Conservation (phyloP, 1,284 basidiomycete genomes). For the Puccinia coronata region DNA sequence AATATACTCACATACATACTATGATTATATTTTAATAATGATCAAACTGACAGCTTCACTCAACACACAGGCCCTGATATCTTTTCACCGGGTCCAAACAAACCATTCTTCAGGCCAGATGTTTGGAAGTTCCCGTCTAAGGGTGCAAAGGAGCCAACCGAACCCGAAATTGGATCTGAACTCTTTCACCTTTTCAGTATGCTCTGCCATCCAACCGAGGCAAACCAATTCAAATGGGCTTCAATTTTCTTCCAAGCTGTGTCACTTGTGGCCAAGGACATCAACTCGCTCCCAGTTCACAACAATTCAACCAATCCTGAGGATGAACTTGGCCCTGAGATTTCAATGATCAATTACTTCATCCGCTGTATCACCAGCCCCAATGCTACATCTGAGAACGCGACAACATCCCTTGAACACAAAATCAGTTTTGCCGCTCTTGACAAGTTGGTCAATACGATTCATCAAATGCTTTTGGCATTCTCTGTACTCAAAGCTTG, state of each 20-base stretch:
- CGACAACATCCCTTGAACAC: too few relatives aligned
- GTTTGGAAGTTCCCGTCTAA: background rate
- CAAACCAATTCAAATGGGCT: background rate
- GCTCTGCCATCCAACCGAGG: background rate
- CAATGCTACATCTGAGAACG: background rate
- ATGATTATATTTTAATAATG: background rate
- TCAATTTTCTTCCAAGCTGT: background rate
- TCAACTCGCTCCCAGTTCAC: background rate
- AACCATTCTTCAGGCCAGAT: constrained; percentile 7
- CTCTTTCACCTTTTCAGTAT: background rate
- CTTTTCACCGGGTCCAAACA: background rate
- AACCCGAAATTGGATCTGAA: background rate
- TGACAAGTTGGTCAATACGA: background rate
- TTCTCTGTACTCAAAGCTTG: constrained; percentile 12
- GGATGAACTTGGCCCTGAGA: background rate
- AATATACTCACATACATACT: background rate
- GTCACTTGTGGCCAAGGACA: background rate
- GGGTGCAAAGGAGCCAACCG: background rate
- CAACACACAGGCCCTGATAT: background rate
- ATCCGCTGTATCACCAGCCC: background rate
- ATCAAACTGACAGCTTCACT: too few relatives aligned
- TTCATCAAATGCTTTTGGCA: constrained; percentile 14
- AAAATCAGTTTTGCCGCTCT: background rate
- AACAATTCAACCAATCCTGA: background rate
- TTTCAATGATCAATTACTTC: constrained; percentile 19